Base-by-base conservation (phyloP, 2,329 filamentous ascomycete genomes). In the Xylariaceae sp. region DNA sequence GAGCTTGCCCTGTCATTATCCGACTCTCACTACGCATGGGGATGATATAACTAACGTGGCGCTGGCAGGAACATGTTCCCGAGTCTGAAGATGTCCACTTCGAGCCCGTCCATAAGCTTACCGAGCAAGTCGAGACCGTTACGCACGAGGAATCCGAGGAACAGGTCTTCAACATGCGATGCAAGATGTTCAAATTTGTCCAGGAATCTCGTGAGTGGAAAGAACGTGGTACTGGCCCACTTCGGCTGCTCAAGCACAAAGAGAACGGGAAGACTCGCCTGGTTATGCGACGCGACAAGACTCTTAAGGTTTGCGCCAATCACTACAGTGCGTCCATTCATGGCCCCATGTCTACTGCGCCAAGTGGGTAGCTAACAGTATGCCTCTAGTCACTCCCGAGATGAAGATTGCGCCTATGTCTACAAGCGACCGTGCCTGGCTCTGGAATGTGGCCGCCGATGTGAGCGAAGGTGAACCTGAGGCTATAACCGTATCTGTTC, bases 341-440 rank as follows among this genome's bases (percentile, higher is more conserved):
- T 13, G 23, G 10, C 40, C 24, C 35, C 21, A n/a, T 8, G 7
- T 33, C 8, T n/a, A 23, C n/a, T 26, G 18, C 29, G 26, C 27
- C 0, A 6, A 44, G 32, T 26, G 50, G 6, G 21, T 24, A 55
- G 45, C 64, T 62, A 53, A 55, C 30, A 8, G 55, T 39, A 36
- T 56, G 39, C 45, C 51, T 30, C 49, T 64, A 96, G 92, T 99
- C 70, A 91, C 96, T 58, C 93, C 93, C 60, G 93, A 97, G 77
- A 97, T 99, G 93, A 97, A 96, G 82, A 88, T 99, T 61, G 93
- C 90, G 59, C 92, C 94, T 77, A 99, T 99, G 74, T 92, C 97
- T 64, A 94, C 94, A 70, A 96, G 91, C 69, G 94, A 99, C 81
- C 89, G 94, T 75, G 95, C 89, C 80, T 99, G 94, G 94, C 94